Base-by-base conservation (phyloP, 306 rosid species). In the Geum urbanum region DNA sequence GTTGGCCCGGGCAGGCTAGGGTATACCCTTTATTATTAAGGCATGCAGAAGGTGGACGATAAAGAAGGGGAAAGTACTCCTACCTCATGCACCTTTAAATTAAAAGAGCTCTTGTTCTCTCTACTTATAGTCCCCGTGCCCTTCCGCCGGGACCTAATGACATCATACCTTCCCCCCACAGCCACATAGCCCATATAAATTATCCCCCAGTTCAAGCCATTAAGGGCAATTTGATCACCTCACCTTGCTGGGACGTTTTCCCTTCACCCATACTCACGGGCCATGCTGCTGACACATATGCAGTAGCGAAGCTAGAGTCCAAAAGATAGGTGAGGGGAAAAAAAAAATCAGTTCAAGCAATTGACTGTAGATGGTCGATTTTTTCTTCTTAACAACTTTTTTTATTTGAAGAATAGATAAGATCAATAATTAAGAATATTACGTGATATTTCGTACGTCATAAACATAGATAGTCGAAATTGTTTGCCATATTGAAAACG, bases 111-210 rank as follows among this genome's bases (percentile, higher is more conserved):
- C 56, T 66, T 57, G 35, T 32, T 47, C 22, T 58, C 32, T 53
- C 2, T 24, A 5, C 22, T 24, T 27, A 44, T 50, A 63, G 20
- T 20, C 53, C 67, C 39, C 61, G 66, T 63, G 53, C 80, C 72
- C 43, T 50, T 52, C 8, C 16, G 66, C 55, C 61, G 67, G 67
- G 76, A 66, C 71, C 80, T 50, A 37, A 37, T 64, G 64, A 47
- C 72, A 64, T 70, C 66, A 63, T 39, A 54, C 67, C 59, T 71
- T 56, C 58, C 58, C 27, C 58, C 41, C 60, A 76, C 58, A 63
- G n/a, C n/a, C 37, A 32, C 37, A 32, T 2, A 7, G 56, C 45
- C 47, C 40, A 12, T 14, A 22, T 4, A 24, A 24, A 46, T 5
- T 18, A 4, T 19, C 10, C 10, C 10, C 51, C 51, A 12, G 13